A percentile compares a stretch with the other conserved stretches of the same genome.
phyloP scores from a whole-genome alignment of 306 rosid species.

The Adenanthera pavonina region DNA sequence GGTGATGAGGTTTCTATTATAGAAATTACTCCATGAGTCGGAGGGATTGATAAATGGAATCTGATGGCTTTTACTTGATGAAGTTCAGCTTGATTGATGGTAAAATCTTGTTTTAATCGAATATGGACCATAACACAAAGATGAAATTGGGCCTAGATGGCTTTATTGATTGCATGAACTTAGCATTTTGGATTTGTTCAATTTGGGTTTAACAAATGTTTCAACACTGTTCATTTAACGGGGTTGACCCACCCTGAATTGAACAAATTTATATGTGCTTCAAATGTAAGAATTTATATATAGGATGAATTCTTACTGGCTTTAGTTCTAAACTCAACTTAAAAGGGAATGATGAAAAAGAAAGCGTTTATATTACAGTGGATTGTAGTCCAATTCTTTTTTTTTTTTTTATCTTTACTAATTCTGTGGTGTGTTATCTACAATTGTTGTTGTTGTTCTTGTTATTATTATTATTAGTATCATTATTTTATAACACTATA shows the following conservation, averaged over 20 bases:
- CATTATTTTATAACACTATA: too few species aligned
- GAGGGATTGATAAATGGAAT: background rate
- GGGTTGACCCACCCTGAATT: background rate
- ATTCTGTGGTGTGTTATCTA: background rate
- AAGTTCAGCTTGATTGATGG: slow-evolving; percentile 9
- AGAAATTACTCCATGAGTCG: background rate
- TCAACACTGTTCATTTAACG: background rate
- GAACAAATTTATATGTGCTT: background rate
- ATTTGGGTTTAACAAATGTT: slow-evolving; percentile 16
- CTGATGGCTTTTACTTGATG: background rate
- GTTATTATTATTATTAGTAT: too few species aligned
- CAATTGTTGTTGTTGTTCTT: background rate
- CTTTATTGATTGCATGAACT: background rate
- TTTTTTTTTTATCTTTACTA: background rate
- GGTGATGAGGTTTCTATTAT: background rate
- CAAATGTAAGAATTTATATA: background rate
- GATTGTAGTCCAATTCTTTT: background rate
- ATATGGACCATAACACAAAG: background rate
- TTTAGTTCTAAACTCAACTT: background rate
- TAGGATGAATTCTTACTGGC: background rate
- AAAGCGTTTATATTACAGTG: background rate
- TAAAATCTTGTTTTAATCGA: background rate
- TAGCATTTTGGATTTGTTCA: background rate
- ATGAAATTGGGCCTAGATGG: background rate
- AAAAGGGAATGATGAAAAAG: background rate